Percentiles rank a stretch among this genome's conserved stretches.
These are phyloP conservation scores for Cercospora zeina DNA, from an alignment of 2,329 filamentous ascomycete genomes.

Conservation along the genomic window DNA sequence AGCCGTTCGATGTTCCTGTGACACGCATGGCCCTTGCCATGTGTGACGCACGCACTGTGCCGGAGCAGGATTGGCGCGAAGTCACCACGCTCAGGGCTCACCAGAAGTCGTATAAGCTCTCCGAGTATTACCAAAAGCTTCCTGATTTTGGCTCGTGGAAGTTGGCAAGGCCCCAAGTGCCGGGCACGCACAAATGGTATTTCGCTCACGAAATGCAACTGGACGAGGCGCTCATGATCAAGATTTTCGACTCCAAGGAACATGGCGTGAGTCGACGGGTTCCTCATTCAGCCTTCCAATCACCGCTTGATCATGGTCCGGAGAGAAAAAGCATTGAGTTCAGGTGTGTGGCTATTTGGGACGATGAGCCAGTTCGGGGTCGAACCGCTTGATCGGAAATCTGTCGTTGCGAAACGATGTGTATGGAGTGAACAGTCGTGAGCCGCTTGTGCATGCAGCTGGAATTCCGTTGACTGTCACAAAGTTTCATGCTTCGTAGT, in stretches of 20 bases:
- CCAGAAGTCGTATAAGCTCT: too few species aligned
- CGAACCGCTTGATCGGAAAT: too few species aligned
- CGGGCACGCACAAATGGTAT: slow-evolving; percentile 50
- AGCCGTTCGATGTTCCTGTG: slow-evolving; percentile 22
- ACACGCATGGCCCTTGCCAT: slow-evolving; percentile 26
- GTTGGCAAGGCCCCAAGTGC: slow-evolving; percentile 16
- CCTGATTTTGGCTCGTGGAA: too few species aligned
- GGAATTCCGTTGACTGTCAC: too few species aligned
- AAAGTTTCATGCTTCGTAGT: too few species aligned
- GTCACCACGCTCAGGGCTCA: slow-evolving; percentile 41
- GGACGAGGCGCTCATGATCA: slow-evolving; percentile 60
- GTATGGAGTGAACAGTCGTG: too few species aligned
- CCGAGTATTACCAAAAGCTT: too few species aligned
- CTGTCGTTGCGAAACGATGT: too few species aligned
- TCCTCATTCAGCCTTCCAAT: slow-evolving; percentile 12
- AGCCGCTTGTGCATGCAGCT: too few species aligned
- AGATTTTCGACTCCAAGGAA: slow-evolving; percentile 61
- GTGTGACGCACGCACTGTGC: slow-evolving; percentile 23
- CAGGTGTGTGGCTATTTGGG: slow-evolving; percentile 15
- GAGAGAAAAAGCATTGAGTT: slow-evolving; percentile 16
- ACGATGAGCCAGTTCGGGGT: slow-evolving; percentile 2
- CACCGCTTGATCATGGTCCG: slow-evolving; percentile 10
- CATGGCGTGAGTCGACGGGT: slow-evolving; percentile 44
- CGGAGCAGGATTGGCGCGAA: slow-evolving; percentile 53
- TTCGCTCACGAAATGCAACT: slow-evolving; percentile 64